Evolutionary conservation across 352 stramenopile species (phyloP), one percentile per base, ranked within the genome.

Genomic region (Phytophthora megakarya): DNA sequence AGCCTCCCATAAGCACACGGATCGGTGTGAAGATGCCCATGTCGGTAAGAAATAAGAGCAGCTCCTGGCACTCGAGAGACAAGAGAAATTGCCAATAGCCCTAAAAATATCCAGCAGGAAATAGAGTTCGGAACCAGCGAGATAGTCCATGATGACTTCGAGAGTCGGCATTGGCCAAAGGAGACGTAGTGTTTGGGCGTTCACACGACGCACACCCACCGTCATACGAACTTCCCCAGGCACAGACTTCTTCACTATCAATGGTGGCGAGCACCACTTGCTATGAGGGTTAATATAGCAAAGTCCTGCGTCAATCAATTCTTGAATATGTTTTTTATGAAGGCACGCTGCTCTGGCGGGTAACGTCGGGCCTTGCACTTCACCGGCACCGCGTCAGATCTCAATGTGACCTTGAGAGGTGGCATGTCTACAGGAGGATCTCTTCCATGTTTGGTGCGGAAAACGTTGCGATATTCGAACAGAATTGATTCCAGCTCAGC

Each of bases 121-220:
- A 25, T 42, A 63, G 3, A 19, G 28, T 5, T 28, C 23, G 2
- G 39, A 50, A 6, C 32, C 52, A 5, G 12, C 18, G 18, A 55
- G 44, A 21, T 44, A 23, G 16, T 49, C 55, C 7, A 55, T 37
- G 16, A 55, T 11, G 23, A 46, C 43, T 33, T 63, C 43, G 10
- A 63, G 26, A 48, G 55, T 63, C 23, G 44, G 43, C 55, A 63
- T 63, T 4, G 55, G 33, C 55, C 55, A 55, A 32, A 32, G 5
- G 5, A 32, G 5, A 5, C 26, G 26, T 9, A 32, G 26, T 5
- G 26, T 32, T 32, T 32, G 26, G 9, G 26, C 26, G 26, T 32
- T 32, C 26, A 32, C 26, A 5, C 26, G 26, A 9, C 51, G 38
- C 2, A 50, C 28, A 30, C 50, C 26, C 18, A 44, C 39, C 12